A percentile compares a stretch with the other conserved stretches of the same genome.
Conservation (phyloP, 805 yeast species). For the Yamadazyma ubonensis region DNA sequence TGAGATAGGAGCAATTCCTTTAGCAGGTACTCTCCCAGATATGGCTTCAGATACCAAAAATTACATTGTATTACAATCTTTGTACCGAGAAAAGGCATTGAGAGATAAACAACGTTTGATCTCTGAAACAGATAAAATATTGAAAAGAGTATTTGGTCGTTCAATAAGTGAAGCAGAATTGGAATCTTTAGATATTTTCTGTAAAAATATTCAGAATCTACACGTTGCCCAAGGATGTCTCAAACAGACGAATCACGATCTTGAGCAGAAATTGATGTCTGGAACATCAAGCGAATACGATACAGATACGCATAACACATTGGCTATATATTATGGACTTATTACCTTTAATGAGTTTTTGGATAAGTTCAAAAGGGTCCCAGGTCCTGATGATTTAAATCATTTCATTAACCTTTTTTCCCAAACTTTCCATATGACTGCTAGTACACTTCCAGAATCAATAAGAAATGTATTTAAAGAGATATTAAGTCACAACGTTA, state of each 20-base stretch:
- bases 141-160: constrained; percentile 19
- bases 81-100: constrained; percentile 57
- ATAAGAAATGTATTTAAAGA: constrained; percentile 27
- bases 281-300: constrained; percentile 16
- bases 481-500: constrained; percentile 36
- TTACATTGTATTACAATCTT: constrained; percentile 55
- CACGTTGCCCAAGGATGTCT: constrained; percentile 48
- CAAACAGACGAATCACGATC: constrained; percentile 3
- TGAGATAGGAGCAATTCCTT: constrained; percentile 50
- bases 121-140: constrained; percentile 28
- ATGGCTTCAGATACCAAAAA: constrained; percentile 76
- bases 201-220: constrained; percentile 59
- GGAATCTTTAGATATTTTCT: constrained; percentile 48
- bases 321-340: constrained; percentile 45
- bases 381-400: constrained; percentile 21
- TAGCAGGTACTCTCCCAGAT: constrained; percentile 78
- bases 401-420: constrained; percentile 21
- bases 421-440: constrained; percentile 15
- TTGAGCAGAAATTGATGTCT: constrained; percentile 5
- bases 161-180: constrained; percentile 25
- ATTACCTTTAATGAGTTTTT: constrained; percentile 30
- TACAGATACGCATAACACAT: constrained; percentile 16
- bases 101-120: constrained; percentile 47
- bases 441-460: constrained; percentile 17
- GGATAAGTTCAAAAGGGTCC: constrained; percentile 17